Evolutionary conservation across 208 protist species (phyloP).

Genomic region (Blastocrithidia nonstop): DNA sequence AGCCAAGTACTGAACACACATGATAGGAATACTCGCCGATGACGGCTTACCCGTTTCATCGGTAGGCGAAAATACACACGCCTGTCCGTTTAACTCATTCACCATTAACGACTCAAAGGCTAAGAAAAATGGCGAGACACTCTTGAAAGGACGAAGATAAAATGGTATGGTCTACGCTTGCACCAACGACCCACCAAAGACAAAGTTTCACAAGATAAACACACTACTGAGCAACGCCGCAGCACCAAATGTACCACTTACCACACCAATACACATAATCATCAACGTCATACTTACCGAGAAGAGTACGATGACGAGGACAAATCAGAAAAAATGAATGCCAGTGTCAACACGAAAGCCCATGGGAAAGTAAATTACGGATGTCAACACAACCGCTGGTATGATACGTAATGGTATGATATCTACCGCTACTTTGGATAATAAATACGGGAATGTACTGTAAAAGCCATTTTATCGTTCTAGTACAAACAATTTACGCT

Average conservation of each 20-base stretch:
- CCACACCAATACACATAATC: constrained; percentile 65
- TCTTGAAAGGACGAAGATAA: constrained; percentile 39
- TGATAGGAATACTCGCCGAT: constrained; percentile 35
- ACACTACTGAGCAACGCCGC: constrained; percentile 78
- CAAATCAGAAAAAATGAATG: constrained; percentile 77
- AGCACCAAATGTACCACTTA: constrained; percentile 56
- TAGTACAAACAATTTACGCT: constrained; percentile 78
- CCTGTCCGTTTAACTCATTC: constrained; percentile 83
- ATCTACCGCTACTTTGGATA: constrained; percentile 83
- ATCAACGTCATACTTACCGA: constrained; percentile 69
- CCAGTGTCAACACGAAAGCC: constrained; percentile 69
- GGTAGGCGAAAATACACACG: constrained; percentile 63
- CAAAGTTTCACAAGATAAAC: constrained; percentile 83
- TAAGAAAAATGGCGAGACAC: constrained; percentile 78
- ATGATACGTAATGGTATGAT: constrained; percentile 78
- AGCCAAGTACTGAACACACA: constrained; percentile 76
- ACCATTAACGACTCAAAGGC: constrained; percentile 83
- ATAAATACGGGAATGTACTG: constrained; percentile 66
- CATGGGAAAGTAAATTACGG: constrained; percentile 86
- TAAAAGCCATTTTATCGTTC: constrained; percentile 86
- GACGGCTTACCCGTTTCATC: constrained; percentile 62
- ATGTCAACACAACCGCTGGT: constrained; percentile 62
- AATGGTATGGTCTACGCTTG: constrained; percentile 68
- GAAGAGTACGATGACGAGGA: constrained; percentile 71
- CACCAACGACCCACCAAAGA: constrained; percentile 84